Percentiles rank a stretch among this genome's conserved stretches.
These are phyloP conservation scores for Solanum chmielewskii DNA, from an alignment of 257 asterid genomes.

Conservation along the genomic window DNA sequence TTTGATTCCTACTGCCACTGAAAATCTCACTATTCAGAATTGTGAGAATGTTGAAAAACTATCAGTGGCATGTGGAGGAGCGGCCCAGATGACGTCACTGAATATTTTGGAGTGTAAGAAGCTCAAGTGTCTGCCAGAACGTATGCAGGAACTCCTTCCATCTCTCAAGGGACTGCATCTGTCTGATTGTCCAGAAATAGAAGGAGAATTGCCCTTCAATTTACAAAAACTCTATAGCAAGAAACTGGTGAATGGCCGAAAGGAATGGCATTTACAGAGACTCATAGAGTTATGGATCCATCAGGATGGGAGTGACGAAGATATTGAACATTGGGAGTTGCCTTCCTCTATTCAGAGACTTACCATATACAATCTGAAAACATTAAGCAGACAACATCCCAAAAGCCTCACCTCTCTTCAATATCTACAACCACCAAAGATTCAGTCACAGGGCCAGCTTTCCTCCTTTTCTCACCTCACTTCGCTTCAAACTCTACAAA, in stretches of 20 bases:
- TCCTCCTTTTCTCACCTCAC: no score
- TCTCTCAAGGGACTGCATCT: neutral
- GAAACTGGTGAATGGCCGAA: neutral
- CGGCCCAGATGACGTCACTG: neutral
- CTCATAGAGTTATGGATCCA: fast-evolving
- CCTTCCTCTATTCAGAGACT: neutral
- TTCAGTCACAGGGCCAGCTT: neutral
- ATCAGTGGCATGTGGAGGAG: neutral
- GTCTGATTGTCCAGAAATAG: neutral
- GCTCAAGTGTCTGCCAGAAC: neutral
- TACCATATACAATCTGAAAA: neutral
- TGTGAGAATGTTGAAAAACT: neutral
- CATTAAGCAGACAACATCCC: neutral
- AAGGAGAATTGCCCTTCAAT: neutral
- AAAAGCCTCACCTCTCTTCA: neutral
- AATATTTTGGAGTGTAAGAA: fast-evolving
- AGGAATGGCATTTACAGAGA: neutral
- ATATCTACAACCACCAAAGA: neutral
- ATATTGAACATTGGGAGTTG: neutral
- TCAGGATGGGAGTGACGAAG: neutral
- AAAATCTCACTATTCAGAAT: fast-evolving
- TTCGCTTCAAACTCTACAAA: no score
- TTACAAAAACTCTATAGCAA: neutral
- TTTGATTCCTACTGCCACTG: neutral
- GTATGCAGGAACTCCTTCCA: no score